phyloP scores from a whole-genome alignment of 176 grass and related monocot genomes.

The Musa acuminata region DNA sequence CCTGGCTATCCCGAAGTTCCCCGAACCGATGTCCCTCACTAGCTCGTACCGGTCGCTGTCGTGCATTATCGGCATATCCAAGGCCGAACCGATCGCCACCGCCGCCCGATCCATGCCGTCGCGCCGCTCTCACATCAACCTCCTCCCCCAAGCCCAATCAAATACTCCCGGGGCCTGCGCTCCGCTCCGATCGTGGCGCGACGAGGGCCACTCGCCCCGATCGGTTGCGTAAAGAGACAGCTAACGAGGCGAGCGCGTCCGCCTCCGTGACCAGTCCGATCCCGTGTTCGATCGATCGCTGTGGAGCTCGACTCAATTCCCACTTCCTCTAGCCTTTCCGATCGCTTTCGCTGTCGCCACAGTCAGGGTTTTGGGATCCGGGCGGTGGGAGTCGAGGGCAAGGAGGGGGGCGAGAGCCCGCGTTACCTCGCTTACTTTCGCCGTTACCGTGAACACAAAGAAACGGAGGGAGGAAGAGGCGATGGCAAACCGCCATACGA shows the following conservation, averaged over 20 bases:
- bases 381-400: neutral
- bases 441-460: too few species aligned
- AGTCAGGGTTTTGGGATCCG: neutral
- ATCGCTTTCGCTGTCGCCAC: too few species aligned
- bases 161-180: neutral
- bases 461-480: too few species aligned
- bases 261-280: neutral
- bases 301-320: neutral
- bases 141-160: neutral
- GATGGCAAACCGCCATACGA: too few species aligned
- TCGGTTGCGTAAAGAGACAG: neutral
- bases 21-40: slow-evolving; percentile 12
- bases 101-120: slow-evolving; percentile 17
- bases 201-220: neutral
- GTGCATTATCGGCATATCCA: slow-evolving; percentile 24
- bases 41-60: slow-evolving; percentile 22
- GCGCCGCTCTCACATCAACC: slow-evolving; percentile 1
- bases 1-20: slow-evolving; percentile 12
- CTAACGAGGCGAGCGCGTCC: neutral
- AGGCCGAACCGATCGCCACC: slow-evolving; percentile 11
- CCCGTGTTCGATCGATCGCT: neutral
- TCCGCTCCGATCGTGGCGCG: neutral
- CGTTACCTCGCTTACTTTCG: neutral
- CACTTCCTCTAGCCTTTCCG: neutral
- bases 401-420: neutral